phyloP scores from a whole-genome alignment of 2,329 filamentous ascomycete species.

The Paracorniculantispora psalliotae region DNA sequence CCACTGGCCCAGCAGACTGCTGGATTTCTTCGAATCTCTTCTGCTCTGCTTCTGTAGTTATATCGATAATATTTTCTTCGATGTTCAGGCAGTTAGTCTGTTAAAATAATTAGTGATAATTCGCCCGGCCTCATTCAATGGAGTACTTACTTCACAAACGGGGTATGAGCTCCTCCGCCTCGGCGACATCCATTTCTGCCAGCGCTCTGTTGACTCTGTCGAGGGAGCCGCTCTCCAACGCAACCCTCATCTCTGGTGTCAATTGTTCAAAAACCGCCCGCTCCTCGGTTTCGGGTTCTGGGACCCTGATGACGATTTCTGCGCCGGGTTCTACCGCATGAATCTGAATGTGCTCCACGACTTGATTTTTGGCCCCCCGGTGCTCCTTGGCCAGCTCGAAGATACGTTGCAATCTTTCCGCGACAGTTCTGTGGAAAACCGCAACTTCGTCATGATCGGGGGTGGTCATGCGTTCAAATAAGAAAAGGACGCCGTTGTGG shows the following conservation, averaged over 20 bases:
- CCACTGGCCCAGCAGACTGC: too few relatives aligned
- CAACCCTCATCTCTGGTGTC: background rate
- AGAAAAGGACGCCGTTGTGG: background rate
- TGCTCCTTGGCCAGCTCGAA: background rate
- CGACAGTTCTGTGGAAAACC: background rate
- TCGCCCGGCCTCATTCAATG: too few relatives aligned
- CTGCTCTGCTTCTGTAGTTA: background rate
- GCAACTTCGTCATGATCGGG: background rate
- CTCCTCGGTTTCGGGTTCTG: background rate
- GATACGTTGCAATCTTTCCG: background rate
- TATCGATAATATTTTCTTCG: slow-evolving; percentile 35
- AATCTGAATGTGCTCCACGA: background rate
- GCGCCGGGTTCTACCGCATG: background rate
- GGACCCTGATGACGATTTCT: background rate
- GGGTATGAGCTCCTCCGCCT: background rate
- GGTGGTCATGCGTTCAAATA: background rate
- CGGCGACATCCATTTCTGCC: background rate
- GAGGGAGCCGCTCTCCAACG: background rate
- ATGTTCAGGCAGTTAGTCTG: slow-evolving; percentile 20
- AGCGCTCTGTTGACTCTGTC: background rate
- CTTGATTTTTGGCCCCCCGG: background rate
- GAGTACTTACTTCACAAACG: background rate
- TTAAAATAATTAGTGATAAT: too few relatives aligned
- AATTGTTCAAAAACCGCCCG: background rate
- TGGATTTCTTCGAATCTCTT: background rate